Evolutionary conservation across 2,329 filamentous ascomycete genomes (phyloP).

Genomic region (Apiospora malaysiana): DNA sequence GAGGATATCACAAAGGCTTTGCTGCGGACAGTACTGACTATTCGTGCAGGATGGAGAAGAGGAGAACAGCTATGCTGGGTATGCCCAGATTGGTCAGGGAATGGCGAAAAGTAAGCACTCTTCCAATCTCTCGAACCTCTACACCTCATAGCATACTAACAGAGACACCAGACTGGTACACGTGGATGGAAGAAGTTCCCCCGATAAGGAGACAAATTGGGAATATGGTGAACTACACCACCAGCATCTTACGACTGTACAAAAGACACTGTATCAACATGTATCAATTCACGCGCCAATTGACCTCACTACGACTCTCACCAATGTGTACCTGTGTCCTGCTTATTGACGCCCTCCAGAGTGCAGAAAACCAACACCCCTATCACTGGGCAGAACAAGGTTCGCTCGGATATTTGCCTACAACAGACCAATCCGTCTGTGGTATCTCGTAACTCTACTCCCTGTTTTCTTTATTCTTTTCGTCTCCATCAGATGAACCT

Average conservation of each 20-base stretch:
- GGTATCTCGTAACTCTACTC: background rate
- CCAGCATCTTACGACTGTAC: constrained; percentile 32
- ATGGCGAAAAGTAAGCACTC: constrained; percentile 84
- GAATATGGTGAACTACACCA: background rate
- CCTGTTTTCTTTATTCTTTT: background rate
- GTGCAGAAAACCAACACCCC: background rate
- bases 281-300: constrained; percentile 22
- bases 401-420: background rate
- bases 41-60: constrained; percentile 74
- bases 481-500: background rate
- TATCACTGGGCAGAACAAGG: background rate
- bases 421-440: background rate
- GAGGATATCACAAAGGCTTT: background rate
- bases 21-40: constrained; percentile 38
- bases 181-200: constrained; percentile 64
- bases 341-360: background rate
- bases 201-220: constrained; percentile 48
- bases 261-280: constrained; percentile 36
- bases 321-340: background rate
- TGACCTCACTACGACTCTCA: background rate
- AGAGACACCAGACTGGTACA: constrained; percentile 54
- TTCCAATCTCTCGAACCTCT: background rate
- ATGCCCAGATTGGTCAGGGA: constrained; percentile 92
- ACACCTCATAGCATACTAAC: constrained; percentile 30
- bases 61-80: constrained; percentile 88